Conservation (phyloP, 108 stramenopile genomes). For the Chaetoceros tenuissimus region DNA sequence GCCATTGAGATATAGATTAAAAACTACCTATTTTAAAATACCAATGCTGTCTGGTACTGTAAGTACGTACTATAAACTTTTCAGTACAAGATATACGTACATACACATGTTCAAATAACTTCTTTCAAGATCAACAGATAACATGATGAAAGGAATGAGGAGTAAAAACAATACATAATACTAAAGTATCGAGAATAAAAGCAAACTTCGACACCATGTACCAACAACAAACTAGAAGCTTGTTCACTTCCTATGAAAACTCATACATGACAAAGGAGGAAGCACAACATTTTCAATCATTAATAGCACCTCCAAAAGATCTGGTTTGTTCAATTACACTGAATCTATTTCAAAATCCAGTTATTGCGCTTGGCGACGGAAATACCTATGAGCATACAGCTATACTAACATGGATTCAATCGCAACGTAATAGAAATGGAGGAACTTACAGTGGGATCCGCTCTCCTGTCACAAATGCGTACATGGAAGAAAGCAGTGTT, state of each 20-base stretch:
- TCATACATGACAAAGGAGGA: background rate
- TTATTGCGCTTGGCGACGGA: constrained; percentile 1
- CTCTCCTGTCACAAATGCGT: background rate
- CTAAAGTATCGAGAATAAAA: too few relatives aligned
- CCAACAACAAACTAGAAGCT: too few relatives aligned
- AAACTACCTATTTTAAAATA: too few relatives aligned
- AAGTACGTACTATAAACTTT: too few relatives aligned
- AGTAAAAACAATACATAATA: too few relatives aligned
- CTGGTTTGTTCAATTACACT: constrained; percentile 1
- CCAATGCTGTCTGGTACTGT: too few relatives aligned
- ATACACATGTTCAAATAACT: too few relatives aligned
- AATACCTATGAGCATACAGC: background rate
- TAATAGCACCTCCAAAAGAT: background rate
- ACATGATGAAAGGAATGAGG: too few relatives aligned
- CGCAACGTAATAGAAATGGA: background rate
- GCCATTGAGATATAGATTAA: constrained; percentile 13
- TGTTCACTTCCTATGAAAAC: too few relatives aligned
- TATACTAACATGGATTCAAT: background rate
- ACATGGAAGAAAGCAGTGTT: background rate
- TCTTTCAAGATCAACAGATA: too few relatives aligned
- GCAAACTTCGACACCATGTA: too few relatives aligned
- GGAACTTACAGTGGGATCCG: background rate
- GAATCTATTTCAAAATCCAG: background rate
- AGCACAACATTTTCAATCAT: background rate
- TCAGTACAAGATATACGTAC: too few relatives aligned